Evolutionary conservation across 73 alveolate species (phyloP).

Genomic region (Paramecium primaurelia): DNA sequence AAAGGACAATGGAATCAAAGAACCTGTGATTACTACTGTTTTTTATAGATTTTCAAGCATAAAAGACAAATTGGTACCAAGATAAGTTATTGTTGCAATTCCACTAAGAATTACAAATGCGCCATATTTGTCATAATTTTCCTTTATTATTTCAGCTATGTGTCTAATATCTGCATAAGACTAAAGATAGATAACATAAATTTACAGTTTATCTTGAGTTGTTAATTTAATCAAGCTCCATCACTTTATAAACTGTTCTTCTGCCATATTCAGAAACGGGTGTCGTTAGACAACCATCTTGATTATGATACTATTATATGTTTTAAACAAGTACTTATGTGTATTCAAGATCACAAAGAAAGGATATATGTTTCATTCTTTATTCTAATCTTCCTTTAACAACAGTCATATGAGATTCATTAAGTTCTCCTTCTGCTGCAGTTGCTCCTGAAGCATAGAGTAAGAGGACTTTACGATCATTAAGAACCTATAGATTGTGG

Average conservation of each 20-base stretch:
- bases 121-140: constrained; percentile 58
- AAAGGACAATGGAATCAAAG: constrained; percentile 66
- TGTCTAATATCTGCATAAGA: constrained; percentile 4
- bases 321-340: not conserved
- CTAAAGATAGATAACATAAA: not conserved
- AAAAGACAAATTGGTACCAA: constrained; percentile 59
- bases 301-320: not conserved
- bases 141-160: constrained; percentile 45
- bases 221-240: not conserved
- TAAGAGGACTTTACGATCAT: constrained; percentile 31
- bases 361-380: constrained; percentile 1
- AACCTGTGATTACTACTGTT: constrained; percentile 65
- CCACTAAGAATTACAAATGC: constrained; percentile 66
- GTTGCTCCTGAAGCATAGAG: constrained; percentile 54
- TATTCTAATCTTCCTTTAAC: not conserved
- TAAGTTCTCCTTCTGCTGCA: constrained; percentile 42
- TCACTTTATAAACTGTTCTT: constrained; percentile 24
- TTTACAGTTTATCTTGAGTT: constrained; percentile 6
- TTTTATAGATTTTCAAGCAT: constrained; percentile 64
- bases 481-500: not conserved
- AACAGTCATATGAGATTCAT: not conserved
- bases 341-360: constrained; percentile 43
- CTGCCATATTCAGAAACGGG: constrained; percentile 40
- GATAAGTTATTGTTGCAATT: constrained; percentile 65
- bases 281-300: constrained; percentile 40